A percentile compares a stretch with the other conserved stretches of the same genome.
Conservation (phyloP, 2,329 filamentous ascomycete species). For the Lasiodiplodia gonubiensis region DNA sequence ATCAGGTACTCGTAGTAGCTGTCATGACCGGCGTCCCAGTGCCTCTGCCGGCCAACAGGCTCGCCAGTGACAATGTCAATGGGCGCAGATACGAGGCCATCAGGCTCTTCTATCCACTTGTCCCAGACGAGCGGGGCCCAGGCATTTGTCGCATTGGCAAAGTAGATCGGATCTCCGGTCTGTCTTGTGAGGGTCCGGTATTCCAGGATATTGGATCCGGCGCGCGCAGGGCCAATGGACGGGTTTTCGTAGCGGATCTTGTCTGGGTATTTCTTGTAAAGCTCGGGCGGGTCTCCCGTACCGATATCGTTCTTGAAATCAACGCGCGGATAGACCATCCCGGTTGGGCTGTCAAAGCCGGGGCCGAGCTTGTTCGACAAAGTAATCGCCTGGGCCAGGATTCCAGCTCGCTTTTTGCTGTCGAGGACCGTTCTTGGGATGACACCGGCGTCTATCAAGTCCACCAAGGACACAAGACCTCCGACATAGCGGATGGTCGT, state of each 20-base stretch:
- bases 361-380: slow-evolving; percentile 47
- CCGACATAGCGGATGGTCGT: slow-evolving; percentile 51
- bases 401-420: slow-evolving; percentile 39
- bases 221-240: slow-evolving; percentile 48
- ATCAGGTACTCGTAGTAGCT: slow-evolving; percentile 52
- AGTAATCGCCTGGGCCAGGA: slow-evolving; percentile 46
- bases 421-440: slow-evolving; percentile 43
- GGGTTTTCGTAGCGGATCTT: slow-evolving; percentile 44
- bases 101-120: slow-evolving; percentile 46
- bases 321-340: slow-evolving; percentile 54
- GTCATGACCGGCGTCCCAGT: slow-evolving; percentile 54
- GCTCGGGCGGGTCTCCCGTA: slow-evolving; percentile 38
- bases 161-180: slow-evolving; percentile 49
- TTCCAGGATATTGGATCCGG: slow-evolving; percentile 53
- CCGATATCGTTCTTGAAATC: slow-evolving; percentile 47
- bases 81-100: slow-evolving; percentile 50
- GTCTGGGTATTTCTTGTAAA: slow-evolving; percentile 38
- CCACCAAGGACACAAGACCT: slow-evolving; percentile 47
- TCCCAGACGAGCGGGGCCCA: slow-evolving; percentile 55
- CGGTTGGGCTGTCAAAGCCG: slow-evolving; percentile 49
- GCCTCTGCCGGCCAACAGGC: slow-evolving; percentile 46
- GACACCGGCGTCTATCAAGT: slow-evolving; percentile 50
- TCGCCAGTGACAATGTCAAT: slow-evolving; percentile 51
- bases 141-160: slow-evolving; percentile 49
- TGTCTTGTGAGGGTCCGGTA: slow-evolving; percentile 49